Evolutionary conservation across 331 rosid species (phyloP), one percentile per base, ranked within the genome.

Genomic region (Rosa hybrid): DNA sequence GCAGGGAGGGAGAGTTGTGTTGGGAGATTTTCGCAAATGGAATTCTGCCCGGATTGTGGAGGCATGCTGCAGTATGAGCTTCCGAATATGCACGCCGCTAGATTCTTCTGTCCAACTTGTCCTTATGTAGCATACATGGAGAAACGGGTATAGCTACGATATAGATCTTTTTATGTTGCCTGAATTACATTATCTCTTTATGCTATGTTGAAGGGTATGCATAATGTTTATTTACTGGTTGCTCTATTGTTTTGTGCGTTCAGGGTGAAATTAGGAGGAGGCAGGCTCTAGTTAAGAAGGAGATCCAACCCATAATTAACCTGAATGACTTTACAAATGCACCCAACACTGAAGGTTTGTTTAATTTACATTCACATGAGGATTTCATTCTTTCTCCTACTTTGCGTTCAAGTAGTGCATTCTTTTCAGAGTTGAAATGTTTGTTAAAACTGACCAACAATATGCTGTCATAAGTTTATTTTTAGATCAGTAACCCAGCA

Each of bases 261-360:
- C 90, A 92, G 94, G 86, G 86, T 41, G 86, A 90, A 88, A 87
- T 90, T 38, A 90, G 89, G 89, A 90, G 90, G 83, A 90, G 57
- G 81, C 86, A 87, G 42, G 86, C 78, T 54, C 80, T 90, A 59
- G 91, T 87, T 13, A 89, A 76, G 65, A 92, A 90, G 80, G 94
- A 83, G 67, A 86, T 89, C 68, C 93, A 89, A 13, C 88, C 92
- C 44, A 79, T 92, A 60, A 60, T 89, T 87, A 78, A 90, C 50
- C 78, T 6, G 1, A 89, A 90, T 74, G 94, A 92, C 87, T 71
- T 87, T 85, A 82, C 78, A 78, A 85, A 72, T 86, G 93, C 91
- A 13, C 88, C 97, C 67, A 84, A 83, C 20, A 18, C 92, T 54
- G 90, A 90, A 6, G 92, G 97, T 92, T 73, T 71, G 72, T 76